These are phyloP conservation scores for Zygoascus sp. DNA, from an alignment of 1,139 yeast genomes.

Conservation along the genomic window DNA sequence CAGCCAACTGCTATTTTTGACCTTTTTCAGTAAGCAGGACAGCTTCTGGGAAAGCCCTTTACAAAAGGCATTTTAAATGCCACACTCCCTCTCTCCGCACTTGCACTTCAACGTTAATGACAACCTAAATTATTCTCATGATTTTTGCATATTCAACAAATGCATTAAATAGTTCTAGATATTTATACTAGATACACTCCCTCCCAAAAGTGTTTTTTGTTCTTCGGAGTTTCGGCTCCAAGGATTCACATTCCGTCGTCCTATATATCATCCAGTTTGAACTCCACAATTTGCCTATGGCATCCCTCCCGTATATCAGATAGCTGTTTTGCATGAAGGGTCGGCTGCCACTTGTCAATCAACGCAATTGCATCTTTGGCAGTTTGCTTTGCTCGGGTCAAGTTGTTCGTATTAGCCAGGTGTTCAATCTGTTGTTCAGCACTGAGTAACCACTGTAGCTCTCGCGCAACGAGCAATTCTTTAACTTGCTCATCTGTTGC, in stretches of 20 bases:
- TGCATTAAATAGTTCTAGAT: slow-evolving; percentile 6
- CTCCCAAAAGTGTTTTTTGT: neutral
- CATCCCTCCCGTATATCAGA: slow-evolving; percentile 8
- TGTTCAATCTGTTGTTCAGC: slow-evolving; percentile 15
- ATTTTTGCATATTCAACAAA: slow-evolving; percentile 13
- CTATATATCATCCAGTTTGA: slow-evolving; percentile 7
- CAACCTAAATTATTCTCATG: slow-evolving; percentile 5
- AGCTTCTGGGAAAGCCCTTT: neutral
- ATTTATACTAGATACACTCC: neutral
- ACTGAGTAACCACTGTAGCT: slow-evolving; percentile 7
- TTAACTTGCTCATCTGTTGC: neutral
- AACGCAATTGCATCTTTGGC: slow-evolving; percentile 22
- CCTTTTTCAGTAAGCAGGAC: slow-evolving; percentile 25
- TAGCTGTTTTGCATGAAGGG: neutral
- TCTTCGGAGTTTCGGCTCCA: too few relatives aligned
- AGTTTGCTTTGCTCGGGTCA: slow-evolving; percentile 18
- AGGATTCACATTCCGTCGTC: too few relatives aligned
- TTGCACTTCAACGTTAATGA: slow-evolving; percentile 11
- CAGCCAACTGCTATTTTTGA: slow-evolving; percentile 35
- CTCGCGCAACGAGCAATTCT: slow-evolving; percentile 2
- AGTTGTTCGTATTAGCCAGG: slow-evolving; percentile 14
- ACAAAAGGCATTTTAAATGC: neutral
- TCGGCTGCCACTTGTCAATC: slow-evolving; percentile 18
- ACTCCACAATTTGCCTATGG: slow-evolving; percentile 7
- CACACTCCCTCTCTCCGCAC: slow-evolving; percentile 1